Base-by-base conservation (phyloP, 257 asterid species). In the Lycium barbarum region DNA sequence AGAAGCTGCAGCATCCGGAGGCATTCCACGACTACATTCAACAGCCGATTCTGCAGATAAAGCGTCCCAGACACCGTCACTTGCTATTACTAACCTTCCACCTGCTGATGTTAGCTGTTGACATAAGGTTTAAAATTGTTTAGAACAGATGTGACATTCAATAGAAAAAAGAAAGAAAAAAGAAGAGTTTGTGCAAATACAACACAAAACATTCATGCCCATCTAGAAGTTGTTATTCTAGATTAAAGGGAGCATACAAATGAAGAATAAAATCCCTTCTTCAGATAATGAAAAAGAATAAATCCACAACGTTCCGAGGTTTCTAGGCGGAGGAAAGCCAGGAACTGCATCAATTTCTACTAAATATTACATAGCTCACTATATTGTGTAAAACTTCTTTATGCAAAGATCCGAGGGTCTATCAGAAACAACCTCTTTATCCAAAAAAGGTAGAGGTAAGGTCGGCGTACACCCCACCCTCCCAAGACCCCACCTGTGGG, bases 41-140 rank as follows among this genome's bases (percentile, higher is more conserved):
- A 93, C 85, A 85, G 98, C 99, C 49, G 86, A 59, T 91, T 97
- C 99, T 63, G 99, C 93, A 79, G 99, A 87, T 86, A 97, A 9
- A 73, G 99, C 95, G 68, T 97, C 99, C 99, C 99, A 97, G 88
- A 97, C 99, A 79, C 99, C 99, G 38, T 97, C 99, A 61, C 99
- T 97, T 65, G 99, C 92, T 90, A 97, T 89, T 53, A 97, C 87
- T 74, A 97, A 92, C 90, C 99, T 91, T 80, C 99, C 99, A 85
- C 99, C 99, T 17, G 93, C 91, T 20, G 98, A 86, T 59, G 99
- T 88, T 67, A 97, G 90, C 99, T 97, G 98, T 90, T 88, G 71
- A 87, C 65, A 79, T 65, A 65, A 57, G 81, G 84, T 54, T 74
- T 40, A 20, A 71, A 85, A 84, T 53, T 7, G 13, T 51, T 74